phyloP scores from a whole-genome alignment of 805 yeast species.

The Metschnikowia orientalis region DNA sequence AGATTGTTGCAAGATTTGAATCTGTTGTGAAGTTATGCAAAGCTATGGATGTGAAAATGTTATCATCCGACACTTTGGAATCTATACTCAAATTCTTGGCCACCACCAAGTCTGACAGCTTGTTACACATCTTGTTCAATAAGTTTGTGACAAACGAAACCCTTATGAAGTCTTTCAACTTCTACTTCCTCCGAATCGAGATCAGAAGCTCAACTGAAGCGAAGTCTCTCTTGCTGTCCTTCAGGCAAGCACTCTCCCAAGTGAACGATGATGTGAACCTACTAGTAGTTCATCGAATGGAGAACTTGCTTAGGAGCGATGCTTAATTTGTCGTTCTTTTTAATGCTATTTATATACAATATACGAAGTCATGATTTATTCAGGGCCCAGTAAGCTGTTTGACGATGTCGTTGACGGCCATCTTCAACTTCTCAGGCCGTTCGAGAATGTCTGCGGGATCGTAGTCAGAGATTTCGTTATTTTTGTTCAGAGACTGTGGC shows the following conservation, averaged over 20 bases:
- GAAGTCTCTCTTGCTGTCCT: conserved; percentile 18
- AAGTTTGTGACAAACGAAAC: conserved; percentile 21
- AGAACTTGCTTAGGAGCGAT: conserved; percentile 1
- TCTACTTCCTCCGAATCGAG: conserved; percentile 29
- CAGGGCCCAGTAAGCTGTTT: too few relatives aligned
- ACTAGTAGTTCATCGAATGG: conserved; percentile 13
- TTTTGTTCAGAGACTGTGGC: not conserved
- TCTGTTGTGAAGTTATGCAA: conserved; percentile 24
- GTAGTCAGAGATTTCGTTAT: not conserved
- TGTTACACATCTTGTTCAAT: conserved; percentile 24
- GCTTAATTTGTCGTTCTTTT: conserved; percentile 1
- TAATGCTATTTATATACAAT: not conserved
- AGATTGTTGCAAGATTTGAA: conserved; percentile 19
- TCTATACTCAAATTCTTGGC: conserved; percentile 27
- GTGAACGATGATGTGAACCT: conserved; percentile 25
- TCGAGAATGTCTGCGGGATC: conserved; percentile 10
- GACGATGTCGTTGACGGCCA: not conserved
- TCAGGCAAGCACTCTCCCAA: conserved; percentile 21
- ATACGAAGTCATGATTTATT: conserved; percentile 8
- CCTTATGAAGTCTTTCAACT: conserved; percentile 23
- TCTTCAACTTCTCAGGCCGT: conserved; percentile 9
- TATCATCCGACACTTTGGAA: conserved; percentile 23
- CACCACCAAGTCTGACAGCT: conserved; percentile 17
- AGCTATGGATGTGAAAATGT: conserved; percentile 14
- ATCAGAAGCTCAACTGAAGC: conserved; percentile 20